A percentile compares a stretch with the other conserved stretches of the same genome.
Conservation (phyloP, 2,329 filamentous ascomycete species). For the Aspergillaceae sp. region DNA sequence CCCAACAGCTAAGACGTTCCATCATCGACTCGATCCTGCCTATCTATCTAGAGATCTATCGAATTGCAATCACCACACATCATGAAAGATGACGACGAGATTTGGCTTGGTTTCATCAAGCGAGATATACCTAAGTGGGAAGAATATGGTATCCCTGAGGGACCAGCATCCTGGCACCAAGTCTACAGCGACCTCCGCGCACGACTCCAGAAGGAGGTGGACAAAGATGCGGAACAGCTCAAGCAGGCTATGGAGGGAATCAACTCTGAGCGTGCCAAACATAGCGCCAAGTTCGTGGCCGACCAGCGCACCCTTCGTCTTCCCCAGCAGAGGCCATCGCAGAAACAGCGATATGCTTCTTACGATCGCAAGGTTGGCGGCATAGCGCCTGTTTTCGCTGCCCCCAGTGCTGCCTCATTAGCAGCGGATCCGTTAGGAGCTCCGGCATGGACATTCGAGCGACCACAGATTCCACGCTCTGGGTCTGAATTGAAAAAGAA, state of each 20-base stretch:
- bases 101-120: conserved; percentile 73
- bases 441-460: conserved; percentile 16
- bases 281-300: conserved; percentile 51
- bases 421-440: conserved; percentile 9
- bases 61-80: conserved; percentile 73
- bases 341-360: conserved; percentile 22
- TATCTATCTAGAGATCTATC: conserved; percentile 42
- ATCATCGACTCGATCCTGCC: background rate
- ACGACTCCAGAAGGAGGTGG: conserved; percentile 50
- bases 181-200: conserved; percentile 63
- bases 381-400: conserved; percentile 14
- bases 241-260: conserved; percentile 50
- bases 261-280: conserved; percentile 49
- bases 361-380: conserved; percentile 27
- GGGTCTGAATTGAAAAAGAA: conserved; percentile 18
- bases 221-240: conserved; percentile 51
- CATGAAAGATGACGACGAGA: conserved; percentile 56
- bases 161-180: conserved; percentile 65
- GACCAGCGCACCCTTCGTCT: conserved; percentile 20
- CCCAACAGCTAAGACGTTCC: conserved; percentile 4
- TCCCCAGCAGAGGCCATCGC: conserved; percentile 22
- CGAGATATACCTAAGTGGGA: conserved; percentile 64
- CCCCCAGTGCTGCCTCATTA: conserved; percentile 2
- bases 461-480: conserved; percentile 13
- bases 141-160: conserved; percentile 56